Base-by-base conservation (phyloP, 768 basidiomycete genomes). In the Sporobolomyces pararoseus region DNA sequence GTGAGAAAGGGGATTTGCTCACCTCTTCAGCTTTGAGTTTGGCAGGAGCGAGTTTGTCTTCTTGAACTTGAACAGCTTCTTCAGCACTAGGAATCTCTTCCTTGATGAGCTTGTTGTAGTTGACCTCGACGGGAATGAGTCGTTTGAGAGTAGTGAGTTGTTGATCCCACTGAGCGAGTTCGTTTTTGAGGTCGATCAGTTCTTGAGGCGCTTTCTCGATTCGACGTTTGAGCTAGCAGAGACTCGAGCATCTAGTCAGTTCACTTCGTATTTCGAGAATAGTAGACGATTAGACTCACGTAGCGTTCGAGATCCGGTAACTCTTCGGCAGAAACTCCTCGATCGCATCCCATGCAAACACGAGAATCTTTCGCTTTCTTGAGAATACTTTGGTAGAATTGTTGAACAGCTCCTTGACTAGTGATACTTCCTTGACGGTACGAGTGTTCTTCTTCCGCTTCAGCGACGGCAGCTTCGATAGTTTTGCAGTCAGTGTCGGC, bases 321-420 rank as follows among this genome's bases (percentile, higher is more conserved):
- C 51, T 87, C 87, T 2, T 78, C 76, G 32, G 84, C 83, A 27
- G 84, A 80, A 76, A 97, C 80, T 46, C 82, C 82, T 2, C 93
- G 85, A 74, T 86, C 86, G 77, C 95, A 98, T 12, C 86, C 86
- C 16, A 84, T 82, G 76, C 95, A 99, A 0, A 82, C 79, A 76
- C 88, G 86, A 70, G 87, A 84, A 58, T 82, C 80, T 76, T 84
- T 85, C 39, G 88, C 90, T 1, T 79, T 78, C 21, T 81, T 79
- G 47, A 91, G 82, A 35, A 94, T 42, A 84, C 82, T 32, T 78
- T 79, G 19, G 80, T 80, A 79, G 79, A 82, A 62, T 79, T 82
- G n/a, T 2, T 46, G 50, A 27, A 76, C 58, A 19, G 70, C 68
- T 7, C 73, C 63, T 21, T 73, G 64, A 35, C 66, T 52, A 17